These are phyloP conservation scores for Citrus inodora DNA, from an alignment of 345 rosid species.

Conservation along the genomic window DNA sequence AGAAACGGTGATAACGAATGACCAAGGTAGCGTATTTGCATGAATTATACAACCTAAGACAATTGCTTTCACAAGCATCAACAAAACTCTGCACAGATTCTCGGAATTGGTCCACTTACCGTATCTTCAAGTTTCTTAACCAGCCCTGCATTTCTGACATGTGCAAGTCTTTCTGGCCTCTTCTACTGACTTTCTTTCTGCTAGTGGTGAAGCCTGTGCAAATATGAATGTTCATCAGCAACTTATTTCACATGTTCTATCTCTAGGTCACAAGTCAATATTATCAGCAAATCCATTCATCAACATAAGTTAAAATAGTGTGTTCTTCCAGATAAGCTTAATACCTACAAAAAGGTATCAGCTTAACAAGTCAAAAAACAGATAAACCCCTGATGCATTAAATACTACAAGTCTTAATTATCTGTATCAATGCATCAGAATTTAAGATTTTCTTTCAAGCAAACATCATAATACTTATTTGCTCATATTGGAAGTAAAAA, in stretches of 20 bases:
- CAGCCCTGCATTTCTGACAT: conserved; percentile 63
- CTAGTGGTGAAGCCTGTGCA: conserved; percentile 55
- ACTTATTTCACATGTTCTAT: conserved; percentile 2
- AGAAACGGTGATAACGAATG: background rate
- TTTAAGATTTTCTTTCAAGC: too few relatives aligned
- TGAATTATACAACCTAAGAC: background rate
- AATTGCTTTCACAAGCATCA: conserved; percentile 6
- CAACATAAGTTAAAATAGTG: background rate
- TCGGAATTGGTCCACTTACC: conserved; percentile 81
- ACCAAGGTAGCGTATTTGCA: background rate
- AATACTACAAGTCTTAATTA: too few relatives aligned
- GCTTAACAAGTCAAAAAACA: background rate
- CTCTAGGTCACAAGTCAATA: background rate
- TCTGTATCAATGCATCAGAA: too few relatives aligned
- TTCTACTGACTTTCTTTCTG: conserved; percentile 65
- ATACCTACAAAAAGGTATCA: background rate
- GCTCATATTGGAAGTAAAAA: too few relatives aligned
- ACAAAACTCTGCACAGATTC: conserved; percentile 93
- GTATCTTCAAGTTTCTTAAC: conserved; percentile 75
- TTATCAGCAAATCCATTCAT: background rate
- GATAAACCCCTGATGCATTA: background rate
- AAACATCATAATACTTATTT: too few relatives aligned
- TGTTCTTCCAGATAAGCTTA: background rate
- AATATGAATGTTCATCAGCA: conserved; percentile 12
- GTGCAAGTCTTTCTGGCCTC: conserved; percentile 53